Evolutionary conservation across 768 basidiomycete species (phyloP), one percentile per base, ranked within the genome.

Genomic region (Lepiota brunneoincarnata): DNA sequence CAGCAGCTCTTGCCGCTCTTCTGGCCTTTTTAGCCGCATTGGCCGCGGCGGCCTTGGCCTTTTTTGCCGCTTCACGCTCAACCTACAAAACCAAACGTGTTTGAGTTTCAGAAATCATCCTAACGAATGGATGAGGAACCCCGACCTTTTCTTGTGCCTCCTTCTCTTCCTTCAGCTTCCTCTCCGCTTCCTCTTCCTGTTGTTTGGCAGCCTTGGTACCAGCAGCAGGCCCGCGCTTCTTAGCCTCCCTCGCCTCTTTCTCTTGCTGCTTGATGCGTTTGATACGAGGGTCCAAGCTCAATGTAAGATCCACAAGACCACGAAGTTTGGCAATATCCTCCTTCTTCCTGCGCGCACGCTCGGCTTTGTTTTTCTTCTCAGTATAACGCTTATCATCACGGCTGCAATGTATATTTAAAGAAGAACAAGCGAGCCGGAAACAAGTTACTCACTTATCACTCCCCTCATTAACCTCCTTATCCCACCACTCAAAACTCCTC

Each of bases 281-380:
- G 78, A 99, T 97, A 58, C 96, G 89, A 21, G 96, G 96, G 69
- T 99, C 96, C 53, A 86, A 69, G 59, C 75, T 74, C 44, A 97
- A 81, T 20, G 91, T 83, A 52, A 87, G 73, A 75, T 98, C 96
- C 46, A 99, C 93, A 21, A 99, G 75, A 23, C 76, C 76, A 49
- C 96, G 86, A 24, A 98, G 71, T 62, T 94, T 89, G 11, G 93
- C 88, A 41, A 83, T 98, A 72, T 99, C 96, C 62, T 97, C 96
- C 79, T 97, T 97, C 79, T 99, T 99, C 68, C 92, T 79, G 54
- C 93, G 82, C 11, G 93, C 91, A 31, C 96, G 93, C 73, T 99
- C 96, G 4, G 91, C 73, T 73, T 97, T 98, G 84, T 99, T 99
- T 81, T 99, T 99, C 80, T 98, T 98, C 75, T 98, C 96, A 15